phyloP scores from a whole-genome alignment of 2,329 filamentous ascomycete species.

The Trichoderma cornu-damae region DNA sequence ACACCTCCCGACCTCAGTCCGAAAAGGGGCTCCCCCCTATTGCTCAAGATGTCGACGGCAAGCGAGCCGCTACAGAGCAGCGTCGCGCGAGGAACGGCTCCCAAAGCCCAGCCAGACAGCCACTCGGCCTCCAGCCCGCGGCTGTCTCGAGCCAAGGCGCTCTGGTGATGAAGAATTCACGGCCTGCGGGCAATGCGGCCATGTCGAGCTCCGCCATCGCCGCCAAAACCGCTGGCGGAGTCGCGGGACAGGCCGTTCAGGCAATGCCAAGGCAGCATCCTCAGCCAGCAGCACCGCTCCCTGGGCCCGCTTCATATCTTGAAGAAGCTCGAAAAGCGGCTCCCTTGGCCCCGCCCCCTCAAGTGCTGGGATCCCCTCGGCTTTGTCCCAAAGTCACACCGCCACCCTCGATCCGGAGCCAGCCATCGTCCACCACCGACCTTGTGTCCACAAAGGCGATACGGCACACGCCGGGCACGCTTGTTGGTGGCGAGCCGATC shows the following conservation, averaged over 20 bases:
- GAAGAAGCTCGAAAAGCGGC: slow-evolving; percentile 19
- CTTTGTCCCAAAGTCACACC: slow-evolving; percentile 16
- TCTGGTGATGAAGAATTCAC: not conserved
- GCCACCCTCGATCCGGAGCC: slow-evolving; percentile 14
- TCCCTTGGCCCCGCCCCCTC: slow-evolving; percentile 18
- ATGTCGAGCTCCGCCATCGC: not conserved
- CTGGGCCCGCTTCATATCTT: slow-evolving; percentile 17
- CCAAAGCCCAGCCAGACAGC: slow-evolving; percentile 7
- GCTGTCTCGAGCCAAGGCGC: slow-evolving; percentile 2
- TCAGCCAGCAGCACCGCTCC: not conserved
- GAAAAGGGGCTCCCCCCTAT: slow-evolving; percentile 31
- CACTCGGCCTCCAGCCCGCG: not conserved
- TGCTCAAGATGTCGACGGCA: slow-evolving; percentile 10
- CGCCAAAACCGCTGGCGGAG: not conserved
- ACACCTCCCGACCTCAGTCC: slow-evolving; percentile 39
- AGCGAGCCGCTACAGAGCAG: slow-evolving; percentile 1
- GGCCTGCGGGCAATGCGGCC: not conserved
- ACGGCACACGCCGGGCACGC: slow-evolving; percentile 5
- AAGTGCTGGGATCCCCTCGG: slow-evolving; percentile 2
- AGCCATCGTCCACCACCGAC: not conserved
- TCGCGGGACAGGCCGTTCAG: slow-evolving; percentile 17
- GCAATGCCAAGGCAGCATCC: not conserved
- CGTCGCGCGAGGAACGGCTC: slow-evolving; percentile 3
- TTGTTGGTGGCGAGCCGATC: slow-evolving; percentile 37
- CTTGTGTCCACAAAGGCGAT: not conserved